Evolutionary conservation across 768 basidiomycete genomes (phyloP).

Genomic region (Rhizopogon roseolus): DNA sequence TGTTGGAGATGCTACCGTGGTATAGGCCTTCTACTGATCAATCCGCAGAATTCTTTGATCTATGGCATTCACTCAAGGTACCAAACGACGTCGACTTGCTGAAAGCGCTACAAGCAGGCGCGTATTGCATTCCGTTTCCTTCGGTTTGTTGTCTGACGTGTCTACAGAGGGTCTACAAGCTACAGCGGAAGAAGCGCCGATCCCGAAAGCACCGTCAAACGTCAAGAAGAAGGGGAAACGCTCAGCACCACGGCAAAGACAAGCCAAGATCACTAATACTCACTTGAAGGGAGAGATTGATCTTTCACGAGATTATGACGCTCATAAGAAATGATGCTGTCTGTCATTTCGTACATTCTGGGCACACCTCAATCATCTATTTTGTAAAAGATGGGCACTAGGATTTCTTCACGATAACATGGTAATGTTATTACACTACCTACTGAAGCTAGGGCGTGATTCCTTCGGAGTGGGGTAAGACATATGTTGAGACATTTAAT

Average conservation of each 20-base stretch:
- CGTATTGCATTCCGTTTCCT: slow-evolving; percentile 11
- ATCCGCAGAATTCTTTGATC: slow-evolving; percentile 70
- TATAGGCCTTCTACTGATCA: slow-evolving; percentile 4
- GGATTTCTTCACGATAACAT: no score
- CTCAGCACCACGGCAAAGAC: slow-evolving; percentile 65
- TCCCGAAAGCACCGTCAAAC: slow-evolving; percentile 47
- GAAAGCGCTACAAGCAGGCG: slow-evolving; percentile 72
- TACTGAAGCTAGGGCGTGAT: no score
- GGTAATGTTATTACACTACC: no score
- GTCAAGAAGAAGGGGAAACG: slow-evolving; percentile 85
- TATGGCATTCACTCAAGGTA: slow-evolving; percentile 83
- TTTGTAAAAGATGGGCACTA: no score
- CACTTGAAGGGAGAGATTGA: slow-evolving; percentile 88
- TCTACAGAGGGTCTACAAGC: slow-evolving; percentile 72
- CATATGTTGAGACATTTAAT: no score
- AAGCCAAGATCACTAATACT: slow-evolving; percentile 81
- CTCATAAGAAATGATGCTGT: slow-evolving; percentile 2
- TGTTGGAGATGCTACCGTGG: neutral
- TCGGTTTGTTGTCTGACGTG: neutral
- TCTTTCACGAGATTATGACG: slow-evolving; percentile 66
- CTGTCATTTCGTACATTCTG: no score
- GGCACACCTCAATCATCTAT: no score
- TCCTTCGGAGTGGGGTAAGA: no score
- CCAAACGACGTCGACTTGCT: slow-evolving; percentile 84
- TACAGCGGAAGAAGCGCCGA: slow-evolving; percentile 59